Evolutionary conservation across 352 stramenopile species (phyloP), one percentile per base, ranked within the genome.

Genomic region (Pythium utonaiense): DNA sequence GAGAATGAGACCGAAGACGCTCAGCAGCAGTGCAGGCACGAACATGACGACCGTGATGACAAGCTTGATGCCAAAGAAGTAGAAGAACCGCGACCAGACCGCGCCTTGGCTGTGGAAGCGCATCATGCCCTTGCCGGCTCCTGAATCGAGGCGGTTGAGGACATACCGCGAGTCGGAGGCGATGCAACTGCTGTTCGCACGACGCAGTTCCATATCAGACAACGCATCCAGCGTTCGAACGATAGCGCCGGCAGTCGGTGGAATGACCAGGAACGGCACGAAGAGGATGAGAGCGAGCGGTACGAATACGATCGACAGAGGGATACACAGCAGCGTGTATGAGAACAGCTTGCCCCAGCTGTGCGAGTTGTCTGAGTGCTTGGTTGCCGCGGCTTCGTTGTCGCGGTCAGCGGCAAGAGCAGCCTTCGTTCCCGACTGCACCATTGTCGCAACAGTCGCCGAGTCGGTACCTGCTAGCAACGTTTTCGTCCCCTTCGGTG

Each of bases 141-240:
- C 17, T 22, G 41, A 53, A 30, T 79, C 68, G 45, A 93, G 60
- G 34, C 75, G 79, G 47, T 79, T 74, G 49, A 93, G 63, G 31
- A 89, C 77, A 53, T 80, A 71, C 21, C 83, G 78, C 14, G 72
- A 48, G 53, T 93, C 80, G 9, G 60, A 60, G 0, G 66, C 48
- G 13, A 79, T 76, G 49, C 66, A 74, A 48, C 72, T 89, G 66
- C 74, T 82, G 73, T 95, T 93, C 12, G 83, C 85, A 24, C 78
- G 78, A 49, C 77, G 82, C 24, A 95, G 59, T 36, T 95, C 85
- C 65, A 88, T 71, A 42, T 95, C 85, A 6, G 85, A 88, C 40
- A 92, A 56, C 14, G 80, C 62, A 41, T 95, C 85, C 28, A 93
- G 65, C 17, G 67, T 28, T 30, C 77, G 67, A 28, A 92, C 75